phyloP scores from a whole-genome alignment of 108 stramenopile species.

The Fistulifera solaris region DNA sequence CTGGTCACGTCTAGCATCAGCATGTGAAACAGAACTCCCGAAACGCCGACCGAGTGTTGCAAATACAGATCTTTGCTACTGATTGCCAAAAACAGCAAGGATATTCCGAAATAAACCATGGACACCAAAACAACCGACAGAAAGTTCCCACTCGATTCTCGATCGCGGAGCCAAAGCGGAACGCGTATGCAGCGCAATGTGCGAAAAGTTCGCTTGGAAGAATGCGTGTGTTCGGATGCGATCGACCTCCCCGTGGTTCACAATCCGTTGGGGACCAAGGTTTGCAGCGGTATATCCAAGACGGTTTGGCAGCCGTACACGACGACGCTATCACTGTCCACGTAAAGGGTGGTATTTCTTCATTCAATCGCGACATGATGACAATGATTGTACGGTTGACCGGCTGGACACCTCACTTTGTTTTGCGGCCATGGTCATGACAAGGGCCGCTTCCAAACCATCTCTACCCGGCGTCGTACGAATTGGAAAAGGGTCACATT shows the following conservation, averaged over 20 bases:
- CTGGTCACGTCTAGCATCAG: conserved; percentile 59
- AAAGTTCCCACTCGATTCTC: conserved; percentile 63
- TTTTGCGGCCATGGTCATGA: too few species aligned
- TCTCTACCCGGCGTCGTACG: too few species aligned
- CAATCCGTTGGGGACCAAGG: conserved; percentile 50
- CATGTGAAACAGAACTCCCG: conserved; percentile 77
- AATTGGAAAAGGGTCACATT: too few species aligned
- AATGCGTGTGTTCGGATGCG: conserved; percentile 63
- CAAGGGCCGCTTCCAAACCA: too few species aligned
- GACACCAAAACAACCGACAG: conserved; percentile 55
- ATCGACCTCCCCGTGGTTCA: conserved; percentile 55
- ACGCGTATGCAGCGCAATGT: conserved; percentile 88
- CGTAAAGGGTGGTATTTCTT: conserved; percentile 3
- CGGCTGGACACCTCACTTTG: too few species aligned
- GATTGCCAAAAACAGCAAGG: conserved; percentile 31
- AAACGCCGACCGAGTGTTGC: conserved; percentile 69
- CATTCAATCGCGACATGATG: conserved; percentile 7
- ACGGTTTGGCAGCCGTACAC: conserved; percentile 24
- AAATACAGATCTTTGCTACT: conserved; percentile 41
- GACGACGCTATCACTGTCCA: not conserved
- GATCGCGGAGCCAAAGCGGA: conserved; percentile 46
- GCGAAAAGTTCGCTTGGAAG: conserved; percentile 80
- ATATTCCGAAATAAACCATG: conserved; percentile 39
- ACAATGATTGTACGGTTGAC: too few species aligned
- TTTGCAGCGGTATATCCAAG: conserved; percentile 30